phyloP scores from a whole-genome alignment of 2,329 filamentous ascomycete genomes.

The Truncatella angustata region DNA sequence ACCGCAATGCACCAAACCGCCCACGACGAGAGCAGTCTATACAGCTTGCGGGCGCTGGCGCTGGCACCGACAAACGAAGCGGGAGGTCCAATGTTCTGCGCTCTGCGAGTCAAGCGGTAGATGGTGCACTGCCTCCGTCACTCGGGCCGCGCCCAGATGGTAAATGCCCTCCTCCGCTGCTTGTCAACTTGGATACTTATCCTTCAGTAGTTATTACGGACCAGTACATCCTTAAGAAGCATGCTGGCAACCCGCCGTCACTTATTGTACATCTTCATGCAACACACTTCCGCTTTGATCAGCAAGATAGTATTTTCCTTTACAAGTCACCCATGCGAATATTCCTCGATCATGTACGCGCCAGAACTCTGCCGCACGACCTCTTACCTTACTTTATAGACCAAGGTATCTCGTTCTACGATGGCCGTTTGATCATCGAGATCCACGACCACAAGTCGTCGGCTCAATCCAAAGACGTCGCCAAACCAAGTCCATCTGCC shows the following conservation, averaged over 20 bases:
- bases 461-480: conserved; percentile 58
- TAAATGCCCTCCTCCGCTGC: conserved; percentile 21
- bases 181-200: neutral
- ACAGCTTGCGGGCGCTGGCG: conserved; percentile 37
- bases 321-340: conserved; percentile 91
- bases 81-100: conserved; percentile 52
- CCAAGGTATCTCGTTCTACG: conserved; percentile 78
- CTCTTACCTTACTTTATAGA: conserved; percentile 76
- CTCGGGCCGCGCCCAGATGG: conserved; percentile 49
- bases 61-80: conserved; percentile 31
- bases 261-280: conserved; percentile 82
- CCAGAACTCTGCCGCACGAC: conserved; percentile 82
- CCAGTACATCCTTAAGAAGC: conserved; percentile 80
- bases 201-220: conserved; percentile 4
- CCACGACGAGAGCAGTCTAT: conserved; percentile 55
- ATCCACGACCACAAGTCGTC: conserved; percentile 82
- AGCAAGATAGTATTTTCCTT: conserved; percentile 86
- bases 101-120: conserved; percentile 46
- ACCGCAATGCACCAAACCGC: conserved; percentile 52
- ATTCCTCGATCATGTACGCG: conserved; percentile 72
- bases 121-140: conserved; percentile 33
- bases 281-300: conserved; percentile 87
- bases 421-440: conserved; percentile 92
- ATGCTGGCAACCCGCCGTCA: conserved; percentile 72
- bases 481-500: conserved; percentile 51